Conservation (phyloP, 805 yeast species). For the Saccharomycodes ludwigii region DNA sequence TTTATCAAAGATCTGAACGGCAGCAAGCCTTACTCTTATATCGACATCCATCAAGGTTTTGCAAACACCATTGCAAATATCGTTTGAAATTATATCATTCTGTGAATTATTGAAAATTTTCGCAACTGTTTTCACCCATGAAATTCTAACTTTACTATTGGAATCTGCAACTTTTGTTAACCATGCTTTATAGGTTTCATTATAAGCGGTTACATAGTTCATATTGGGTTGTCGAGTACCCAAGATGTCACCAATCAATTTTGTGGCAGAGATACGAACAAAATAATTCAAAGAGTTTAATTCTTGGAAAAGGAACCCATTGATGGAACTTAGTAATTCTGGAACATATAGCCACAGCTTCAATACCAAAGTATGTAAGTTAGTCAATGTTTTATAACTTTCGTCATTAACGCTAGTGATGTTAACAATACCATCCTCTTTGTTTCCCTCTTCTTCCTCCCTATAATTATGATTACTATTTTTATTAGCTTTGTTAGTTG, state of each 20-base stretch:
- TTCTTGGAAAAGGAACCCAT: conserved; percentile 74
- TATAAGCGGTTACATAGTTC: conserved; percentile 47
- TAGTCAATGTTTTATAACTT: conserved; percentile 32
- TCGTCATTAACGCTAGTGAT: conserved; percentile 8
- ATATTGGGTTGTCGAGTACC: conserved; percentile 31
- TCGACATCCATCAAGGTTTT: conserved; percentile 67
- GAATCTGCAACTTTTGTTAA: conserved; percentile 61
- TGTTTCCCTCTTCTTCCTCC: conserved; percentile 16
- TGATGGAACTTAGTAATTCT: conserved; percentile 55
- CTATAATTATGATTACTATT: conserved; percentile 3
- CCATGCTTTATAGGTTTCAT: conserved; percentile 59
- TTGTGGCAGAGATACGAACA: conserved; percentile 57
- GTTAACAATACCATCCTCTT: conserved; percentile 9
- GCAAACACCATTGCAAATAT: conserved; percentile 43
- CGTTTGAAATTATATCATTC: conserved; percentile 31
- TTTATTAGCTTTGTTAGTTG: conserved; percentile 9
- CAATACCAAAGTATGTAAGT: conserved; percentile 49
- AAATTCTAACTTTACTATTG: conserved; percentile 46
- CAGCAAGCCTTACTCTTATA: conserved; percentile 53
- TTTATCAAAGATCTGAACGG: conserved; percentile 39
- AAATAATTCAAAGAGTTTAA: conserved; percentile 55
- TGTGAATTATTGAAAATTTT: conserved; percentile 26
- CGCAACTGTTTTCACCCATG: conserved; percentile 56
- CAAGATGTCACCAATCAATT: conserved; percentile 57
- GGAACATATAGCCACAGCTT: conserved; percentile 74